Percentiles rank a stretch among this genome's conserved stretches.
Conservation (phyloP, 2,329 filamentous ascomycete genomes). For the Incumbomyces lentus region DNA sequence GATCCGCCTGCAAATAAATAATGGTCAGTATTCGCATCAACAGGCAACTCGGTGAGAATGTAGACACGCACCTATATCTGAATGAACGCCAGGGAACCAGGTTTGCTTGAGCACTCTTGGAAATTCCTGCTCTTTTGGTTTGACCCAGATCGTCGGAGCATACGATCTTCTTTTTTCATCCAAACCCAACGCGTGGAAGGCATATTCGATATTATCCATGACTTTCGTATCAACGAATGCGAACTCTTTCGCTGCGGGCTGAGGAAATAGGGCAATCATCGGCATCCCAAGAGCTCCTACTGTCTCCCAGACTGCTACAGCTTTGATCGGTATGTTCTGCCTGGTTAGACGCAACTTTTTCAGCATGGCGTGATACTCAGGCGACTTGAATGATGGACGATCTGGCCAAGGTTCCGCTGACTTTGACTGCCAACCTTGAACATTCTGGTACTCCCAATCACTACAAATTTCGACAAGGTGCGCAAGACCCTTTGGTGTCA, state of each 20-base stretch:
- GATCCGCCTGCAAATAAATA: constrained; percentile 36
- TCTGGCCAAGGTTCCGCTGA: constrained; percentile 19
- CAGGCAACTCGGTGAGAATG: background rate
- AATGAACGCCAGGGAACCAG: constrained; percentile 37
- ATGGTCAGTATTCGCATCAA: constrained; percentile 22
- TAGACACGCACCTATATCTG: background rate
- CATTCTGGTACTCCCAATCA: constrained; percentile 21
- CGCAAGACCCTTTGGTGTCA: constrained; percentile 20
- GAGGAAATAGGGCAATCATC: constrained; percentile 20
- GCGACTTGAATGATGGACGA: constrained; percentile 15
- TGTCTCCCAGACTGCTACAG: constrained; percentile 27
- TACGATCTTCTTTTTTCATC: constrained; percentile 25
- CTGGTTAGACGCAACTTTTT: constrained; percentile 15
- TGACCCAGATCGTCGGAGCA: constrained; percentile 25
- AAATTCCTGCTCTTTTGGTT: constrained; percentile 21
- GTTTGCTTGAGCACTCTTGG: constrained; percentile 31
- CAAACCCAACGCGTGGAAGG: constrained; percentile 26
- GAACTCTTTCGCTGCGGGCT: constrained; percentile 21
- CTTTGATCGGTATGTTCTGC: constrained; percentile 21
- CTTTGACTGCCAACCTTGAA: constrained; percentile 13
- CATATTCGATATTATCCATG: constrained; percentile 25
- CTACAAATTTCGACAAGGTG: constrained; percentile 20
- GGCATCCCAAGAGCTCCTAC: constrained; percentile 26
- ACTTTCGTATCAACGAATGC: constrained; percentile 26
- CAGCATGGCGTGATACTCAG: constrained; percentile 16